Evolutionary conservation across 75 land plant species (phyloP).

Genomic region (Larix kaempferi): DNA sequence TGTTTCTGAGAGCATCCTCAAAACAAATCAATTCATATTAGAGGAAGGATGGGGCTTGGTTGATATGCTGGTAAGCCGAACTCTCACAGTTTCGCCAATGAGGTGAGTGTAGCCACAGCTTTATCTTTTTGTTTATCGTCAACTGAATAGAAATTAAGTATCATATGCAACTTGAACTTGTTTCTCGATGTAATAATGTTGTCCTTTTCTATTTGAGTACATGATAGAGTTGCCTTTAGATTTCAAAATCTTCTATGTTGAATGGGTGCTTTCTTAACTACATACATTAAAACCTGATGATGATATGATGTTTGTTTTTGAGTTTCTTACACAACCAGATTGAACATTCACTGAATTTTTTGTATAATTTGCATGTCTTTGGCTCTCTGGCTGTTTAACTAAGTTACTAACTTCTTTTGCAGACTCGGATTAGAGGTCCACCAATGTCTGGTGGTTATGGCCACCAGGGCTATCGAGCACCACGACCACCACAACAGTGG

Average conservation of each 20-base stretch:
- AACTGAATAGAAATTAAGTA: neutral
- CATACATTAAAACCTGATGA: neutral
- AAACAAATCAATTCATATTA: slow-evolving; percentile 1
- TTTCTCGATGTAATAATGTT: neutral
- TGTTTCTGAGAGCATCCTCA: slow-evolving; percentile 3
- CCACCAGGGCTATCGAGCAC: slow-evolving; percentile 45
- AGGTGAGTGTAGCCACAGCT: slow-evolving; percentile 5
- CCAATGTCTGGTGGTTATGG: slow-evolving; percentile 27
- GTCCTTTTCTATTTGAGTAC: neutral
- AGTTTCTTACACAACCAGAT: neutral
- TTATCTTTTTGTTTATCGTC: neutral
- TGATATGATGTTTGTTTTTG: neutral
- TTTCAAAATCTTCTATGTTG: neutral
- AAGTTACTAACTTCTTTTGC: neutral
- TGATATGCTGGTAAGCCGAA: slow-evolving; percentile 4
- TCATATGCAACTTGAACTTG: slow-evolving; percentile 1
- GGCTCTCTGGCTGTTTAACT: neutral
- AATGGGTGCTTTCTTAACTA: neutral
- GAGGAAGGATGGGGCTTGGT: slow-evolving; percentile 6
- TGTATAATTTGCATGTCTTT: neutral
- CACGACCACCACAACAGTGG: slow-evolving; percentile 49
- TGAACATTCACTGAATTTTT: neutral
- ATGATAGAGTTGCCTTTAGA: neutral
- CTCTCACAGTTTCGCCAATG: neutral
- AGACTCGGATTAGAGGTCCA: slow-evolving; percentile 39